Evolutionary conservation across 345 rosid genomes (phyloP).

Genomic region (Boechera divaricarpa): DNA sequence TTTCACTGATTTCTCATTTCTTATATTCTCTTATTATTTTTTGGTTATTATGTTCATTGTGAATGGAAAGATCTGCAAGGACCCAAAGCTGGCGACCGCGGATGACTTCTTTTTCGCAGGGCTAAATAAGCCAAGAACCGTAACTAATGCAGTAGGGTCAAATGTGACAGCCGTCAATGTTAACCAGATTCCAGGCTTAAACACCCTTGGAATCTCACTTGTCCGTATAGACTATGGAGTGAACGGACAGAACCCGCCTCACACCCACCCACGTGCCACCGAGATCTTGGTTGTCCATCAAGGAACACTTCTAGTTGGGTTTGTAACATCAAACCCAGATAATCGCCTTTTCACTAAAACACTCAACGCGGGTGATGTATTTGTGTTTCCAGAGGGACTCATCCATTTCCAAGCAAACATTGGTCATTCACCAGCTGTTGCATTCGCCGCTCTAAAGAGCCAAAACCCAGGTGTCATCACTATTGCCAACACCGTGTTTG

Average conservation of each 20-base stretch:
- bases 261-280: conserved; percentile 47
- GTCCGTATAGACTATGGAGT: conserved; percentile 35
- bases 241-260: conserved; percentile 39
- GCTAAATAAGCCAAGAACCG: conserved; percentile 3
- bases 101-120: conserved; percentile 39
- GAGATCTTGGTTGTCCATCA: conserved; percentile 30
- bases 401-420: conserved; percentile 24
- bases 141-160: not conserved
- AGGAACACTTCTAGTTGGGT: conserved; percentile 36
- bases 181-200: conserved; percentile 27
- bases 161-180: conserved; percentile 19
- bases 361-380: conserved; percentile 17
- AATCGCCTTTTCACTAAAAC: conserved; percentile 14
- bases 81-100: conserved; percentile 8
- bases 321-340: conserved; percentile 38
- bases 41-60: conserved; percentile 20
- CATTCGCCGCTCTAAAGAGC: conserved; percentile 29
- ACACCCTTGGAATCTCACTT: conserved; percentile 42
- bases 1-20: not conserved
- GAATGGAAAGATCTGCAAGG: conserved; percentile 39
- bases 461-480: conserved; percentile 30
- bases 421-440: conserved; percentile 5
- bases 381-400: conserved; percentile 39
- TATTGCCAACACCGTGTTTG: conserved; percentile 38
- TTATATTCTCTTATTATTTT: not conserved